Conservation (phyloP, 129 eudicot species). For the Chrysanthemum seticuspe region DNA sequence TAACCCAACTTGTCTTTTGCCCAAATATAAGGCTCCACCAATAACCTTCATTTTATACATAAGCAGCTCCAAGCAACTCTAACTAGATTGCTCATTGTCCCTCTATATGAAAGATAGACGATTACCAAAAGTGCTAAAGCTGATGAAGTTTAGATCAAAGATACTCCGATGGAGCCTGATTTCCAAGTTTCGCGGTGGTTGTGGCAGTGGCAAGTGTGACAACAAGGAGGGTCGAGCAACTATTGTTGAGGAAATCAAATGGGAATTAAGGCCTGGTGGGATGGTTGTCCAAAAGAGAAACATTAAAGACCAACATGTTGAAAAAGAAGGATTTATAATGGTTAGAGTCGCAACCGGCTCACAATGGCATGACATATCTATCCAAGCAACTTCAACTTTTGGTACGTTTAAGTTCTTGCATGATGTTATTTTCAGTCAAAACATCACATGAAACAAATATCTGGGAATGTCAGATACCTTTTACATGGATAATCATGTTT, state of each 20-base stretch:
- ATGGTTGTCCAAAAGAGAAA: constrained; percentile 88
- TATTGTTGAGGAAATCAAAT: constrained; percentile 49
- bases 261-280: constrained; percentile 84
- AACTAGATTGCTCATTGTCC: not conserved
- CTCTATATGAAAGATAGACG: not conserved
- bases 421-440: not conserved
- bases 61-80: not conserved
- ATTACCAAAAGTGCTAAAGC: constrained; percentile 19
- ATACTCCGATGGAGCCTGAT: constrained; percentile 53
- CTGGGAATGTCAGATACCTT: not conserved
- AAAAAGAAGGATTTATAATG: constrained; percentile 43
- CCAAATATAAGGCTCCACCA: constrained; percentile 1
- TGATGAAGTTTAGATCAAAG: constrained; percentile 68
- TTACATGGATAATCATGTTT: not conserved
- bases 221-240: constrained; percentile 17
- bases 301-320: constrained; percentile 24
- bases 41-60: not conserved
- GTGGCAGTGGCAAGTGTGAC: constrained; percentile 22
- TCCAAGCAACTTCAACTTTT: constrained; percentile 75
- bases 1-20: not conserved
- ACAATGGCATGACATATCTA: constrained; percentile 58
- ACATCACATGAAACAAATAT: not conserved
- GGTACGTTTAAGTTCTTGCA: constrained; percentile 38
- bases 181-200: constrained; percentile 50
- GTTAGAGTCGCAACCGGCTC: constrained; percentile 63